Evolutionary conservation across 495 filamentous ascomycete genomes (phyloP), one percentile per base, ranked within the genome.

Genomic region (Talaromyces wortmannii): DNA sequence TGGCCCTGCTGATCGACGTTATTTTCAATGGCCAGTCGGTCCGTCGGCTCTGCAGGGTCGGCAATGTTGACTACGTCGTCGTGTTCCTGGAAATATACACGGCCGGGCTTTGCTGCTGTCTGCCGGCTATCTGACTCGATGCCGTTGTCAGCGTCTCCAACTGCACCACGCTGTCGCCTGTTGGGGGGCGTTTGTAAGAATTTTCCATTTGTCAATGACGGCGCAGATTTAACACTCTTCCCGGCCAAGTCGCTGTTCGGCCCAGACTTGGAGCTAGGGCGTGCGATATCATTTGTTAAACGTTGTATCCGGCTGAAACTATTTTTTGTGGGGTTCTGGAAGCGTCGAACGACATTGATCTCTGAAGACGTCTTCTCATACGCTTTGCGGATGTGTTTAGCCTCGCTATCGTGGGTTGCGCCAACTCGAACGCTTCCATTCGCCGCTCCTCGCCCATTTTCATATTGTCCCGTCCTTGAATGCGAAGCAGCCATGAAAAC

Each of bases 331-430:
- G 74, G 74, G 13, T 68, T 71, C 57, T 75, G 74, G 52, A 77
- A 77, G 12, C 71, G 63, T 46, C 68, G 69, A 11, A 75, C 74
- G 29, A 76, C 74, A 18, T 65, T 70, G 18, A 77, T 54, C 55
- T 77, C 74, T 15, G 72, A 52, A 12, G 74, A 61, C 0, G 65
- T 69, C 55, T 75, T 77, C 56, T 77, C 74, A 52, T 75, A 77
- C 17, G 66, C 65, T 48, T 76, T 77, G 45, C 73, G 68, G 49
- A 72, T 64, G 18, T 74, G 72, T 48, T 74, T 72, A 30, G 68
- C 49, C 61, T 75, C 74, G 45, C 51, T 69, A 47, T 76, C 69
- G 48, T 75, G 68, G 4, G 65, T 61, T 12, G 55, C 52, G 5
- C 52, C 64, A 32, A 57, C 55, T 29, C 73, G 62, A 31, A 60